Base-by-base conservation (phyloP, 306 rosid genomes). In the Potentilla sterilis region DNA sequence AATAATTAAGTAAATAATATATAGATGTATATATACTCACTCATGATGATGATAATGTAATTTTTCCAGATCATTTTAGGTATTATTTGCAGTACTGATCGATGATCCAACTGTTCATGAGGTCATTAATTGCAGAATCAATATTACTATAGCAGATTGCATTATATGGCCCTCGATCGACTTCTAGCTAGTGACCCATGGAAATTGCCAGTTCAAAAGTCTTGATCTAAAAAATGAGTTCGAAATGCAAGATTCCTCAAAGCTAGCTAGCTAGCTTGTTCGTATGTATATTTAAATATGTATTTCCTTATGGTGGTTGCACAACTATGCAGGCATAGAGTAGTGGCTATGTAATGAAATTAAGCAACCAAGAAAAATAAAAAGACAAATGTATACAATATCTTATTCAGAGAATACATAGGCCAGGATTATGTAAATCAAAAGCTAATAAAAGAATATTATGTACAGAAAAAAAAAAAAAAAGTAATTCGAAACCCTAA, bases 11-110 rank as follows among this genome's bases (percentile, higher is more conserved):
- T 74, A 61, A 59, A 74, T 34, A 74, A 74, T 74, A 42, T n/a
- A n/a, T n/a, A n/a, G n/a, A n/a, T n/a, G n/a, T n/a, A n/a, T n/a
- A n/a, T n/a, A n/a, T n/a, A n/a, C n/a, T n/a, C n/a, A n/a, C n/a
- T n/a, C n/a, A n/a, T n/a, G n/a, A 80, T 80, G 46, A 59, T 69
- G 65, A 73, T 64, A 67, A 66, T 77, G 75, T 74, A 76, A 72
- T 72, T 32, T 35, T 61, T 66, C 58, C 67, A 63, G 57, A 82
- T 54, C 62, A 69, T 74, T 65, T 34, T 67, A 32, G 66, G 57
- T 28, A 67, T 24, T 62, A 40, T 28, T 68, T 55, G 58, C 74
- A 52, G 55, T 55, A 37, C 46, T n/a, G n/a, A n/a, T n/a, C n/a
- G n/a, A n/a, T 64, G 46, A 64, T 35, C 69, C 69, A 43, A 44